Evolutionary conservation across 2,329 filamentous ascomycete species (phyloP), one percentile per base, ranked within the genome.

Genomic region (Aspergillus eucalypticola): DNA sequence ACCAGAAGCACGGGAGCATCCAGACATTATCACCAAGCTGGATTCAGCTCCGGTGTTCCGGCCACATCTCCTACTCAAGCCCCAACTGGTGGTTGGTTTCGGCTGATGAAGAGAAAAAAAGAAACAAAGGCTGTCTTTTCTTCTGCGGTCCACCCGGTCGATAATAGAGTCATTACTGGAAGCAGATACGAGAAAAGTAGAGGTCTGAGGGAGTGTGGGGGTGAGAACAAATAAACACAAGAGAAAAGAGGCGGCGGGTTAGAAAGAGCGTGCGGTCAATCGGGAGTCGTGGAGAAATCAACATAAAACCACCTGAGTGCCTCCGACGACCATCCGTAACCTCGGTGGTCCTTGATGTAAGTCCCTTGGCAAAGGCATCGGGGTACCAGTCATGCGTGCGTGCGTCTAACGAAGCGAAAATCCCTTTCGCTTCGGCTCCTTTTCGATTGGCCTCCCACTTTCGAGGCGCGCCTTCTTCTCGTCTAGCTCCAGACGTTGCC

Each of bases 401-500:
- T 55, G 57, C 32, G 27, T 29, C 88, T 94, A 96, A 81, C 95
- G 92, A 77, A 99, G 90, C 67, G 95, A 99, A 86, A 99, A 99
- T 62, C 94, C 94, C 91, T 98, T 98, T 82, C 92, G 91, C 90
- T 96, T 96, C 82, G 89, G 89, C 84, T 98, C 94, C 83, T 98
- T 93, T 83, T 98, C 95, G 82, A 98, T 82, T 66, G 95, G 95
- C 77, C 95, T 87, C 74, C 95, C 95, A 76, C 90, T 96, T 81
- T 99, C 95, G 82, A 99, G 84, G 73, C 95, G 89, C 67, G 86
- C 80, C 85, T 99, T 99, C 91, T 98, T 99, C 83, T 99, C 95
- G 78, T 99, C 95, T 75, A 99, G 87, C 79, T 99, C 95, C 78
- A 87, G 80, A 77, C 93, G 89, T 84, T 98, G 94, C 76, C 93